Percentiles rank a stretch among this genome's conserved stretches.
These are phyloP conservation scores for Oemleria cerasiformis DNA, from an alignment of 306 rosid genomes.

Conservation along the genomic window DNA sequence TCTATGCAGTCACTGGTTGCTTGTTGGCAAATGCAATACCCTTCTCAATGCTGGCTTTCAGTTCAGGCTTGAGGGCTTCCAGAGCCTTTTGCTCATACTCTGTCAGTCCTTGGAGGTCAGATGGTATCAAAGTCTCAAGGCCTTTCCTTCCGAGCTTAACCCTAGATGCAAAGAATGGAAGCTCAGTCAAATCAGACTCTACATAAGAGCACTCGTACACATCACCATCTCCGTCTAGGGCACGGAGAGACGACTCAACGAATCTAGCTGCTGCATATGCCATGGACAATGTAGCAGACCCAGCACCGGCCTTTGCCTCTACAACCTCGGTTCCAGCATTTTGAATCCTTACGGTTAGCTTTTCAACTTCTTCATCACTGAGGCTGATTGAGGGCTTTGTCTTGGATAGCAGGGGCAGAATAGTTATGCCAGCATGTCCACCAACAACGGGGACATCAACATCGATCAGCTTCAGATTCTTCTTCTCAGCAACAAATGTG, in stretches of 20 bases:
- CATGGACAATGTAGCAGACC: conserved; percentile 98
- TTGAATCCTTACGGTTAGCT: conserved; percentile 82
- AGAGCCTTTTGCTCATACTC: conserved; percentile 89
- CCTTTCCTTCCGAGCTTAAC: conserved; percentile 92
- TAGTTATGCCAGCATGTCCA: conserved; percentile 96
- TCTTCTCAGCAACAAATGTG: conserved; percentile 93
- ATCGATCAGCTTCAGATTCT: conserved; percentile 86
- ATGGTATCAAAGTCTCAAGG: conserved; percentile 68
- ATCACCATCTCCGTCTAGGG: conserved; percentile 90
- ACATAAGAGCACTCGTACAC: conserved; percentile 86
- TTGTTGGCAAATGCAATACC: conserved; percentile 79
- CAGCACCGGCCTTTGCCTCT: conserved; percentile 97
- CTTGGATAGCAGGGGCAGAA: conserved; percentile 85
- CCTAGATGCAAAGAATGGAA: conserved; percentile 93
- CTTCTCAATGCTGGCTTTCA: conserved; percentile 93
- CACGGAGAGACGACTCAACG: conserved; percentile 94
- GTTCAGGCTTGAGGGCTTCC: conserved; percentile 91
- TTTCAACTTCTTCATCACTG: conserved; percentile 67
- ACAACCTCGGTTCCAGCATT: conserved; percentile 99
- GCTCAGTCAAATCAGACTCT: conserved; percentile 81
- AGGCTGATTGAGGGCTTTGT: conserved; percentile 70
- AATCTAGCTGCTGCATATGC: conserved; percentile 99
- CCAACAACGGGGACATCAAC: conserved; percentile 96
- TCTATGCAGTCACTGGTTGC: conserved; percentile 58
- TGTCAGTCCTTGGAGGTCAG: conserved; percentile 84